Evolutionary conservation across 495 filamentous ascomycete species (phyloP).

Genomic region (Sordaria brevicollis): DNA sequence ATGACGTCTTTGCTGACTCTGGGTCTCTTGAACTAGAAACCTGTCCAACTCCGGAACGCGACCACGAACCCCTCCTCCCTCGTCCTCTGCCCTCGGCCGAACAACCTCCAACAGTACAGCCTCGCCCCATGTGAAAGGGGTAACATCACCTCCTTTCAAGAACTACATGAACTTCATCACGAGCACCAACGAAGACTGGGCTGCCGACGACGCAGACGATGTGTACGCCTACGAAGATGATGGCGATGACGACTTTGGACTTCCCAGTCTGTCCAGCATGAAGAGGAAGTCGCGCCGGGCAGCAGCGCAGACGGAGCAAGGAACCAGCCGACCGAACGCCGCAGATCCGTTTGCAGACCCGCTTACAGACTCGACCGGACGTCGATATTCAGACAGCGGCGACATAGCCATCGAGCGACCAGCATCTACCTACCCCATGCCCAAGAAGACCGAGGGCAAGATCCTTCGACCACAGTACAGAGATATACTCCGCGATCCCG

Average conservation of each 20-base stretch:
- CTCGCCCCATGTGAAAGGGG: conserved; percentile 44
- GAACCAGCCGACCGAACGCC: neutral
- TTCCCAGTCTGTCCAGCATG: conserved; percentile 85
- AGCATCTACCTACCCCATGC: conserved; percentile 75
- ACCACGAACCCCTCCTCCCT: conserved; percentile 40
- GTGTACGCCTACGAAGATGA: conserved; percentile 61
- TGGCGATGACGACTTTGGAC: conserved; percentile 87
- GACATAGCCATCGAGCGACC: conserved; percentile 88
- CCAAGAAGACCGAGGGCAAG: conserved; percentile 84
- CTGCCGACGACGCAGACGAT: conserved; percentile 54
- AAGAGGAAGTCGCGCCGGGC: conserved; percentile 54
- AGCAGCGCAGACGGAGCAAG: conserved; percentile 26
- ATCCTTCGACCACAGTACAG: conserved; percentile 96
- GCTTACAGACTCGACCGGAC: conserved; percentile 14
- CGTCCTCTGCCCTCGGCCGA: conserved; percentile 22
- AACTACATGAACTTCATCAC: conserved; percentile 69
- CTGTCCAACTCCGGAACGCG: conserved; percentile 34
- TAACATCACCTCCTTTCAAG: conserved; percentile 52
- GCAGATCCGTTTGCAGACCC: conserved; percentile 7
- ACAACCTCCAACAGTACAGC: conserved; percentile 22
- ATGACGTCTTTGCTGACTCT: conserved; percentile 7
- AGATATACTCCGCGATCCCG: conserved; percentile 88
- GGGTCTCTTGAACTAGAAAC: conserved; percentile 21
- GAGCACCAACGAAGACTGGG: conserved; percentile 68
- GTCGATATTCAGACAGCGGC: conserved; percentile 60